Percentiles rank a stretch among this genome's conserved stretches.
These are phyloP conservation scores for Monilinia fructigena DNA, from an alignment of 2,329 filamentous ascomycete species.

Conservation along the genomic window DNA sequence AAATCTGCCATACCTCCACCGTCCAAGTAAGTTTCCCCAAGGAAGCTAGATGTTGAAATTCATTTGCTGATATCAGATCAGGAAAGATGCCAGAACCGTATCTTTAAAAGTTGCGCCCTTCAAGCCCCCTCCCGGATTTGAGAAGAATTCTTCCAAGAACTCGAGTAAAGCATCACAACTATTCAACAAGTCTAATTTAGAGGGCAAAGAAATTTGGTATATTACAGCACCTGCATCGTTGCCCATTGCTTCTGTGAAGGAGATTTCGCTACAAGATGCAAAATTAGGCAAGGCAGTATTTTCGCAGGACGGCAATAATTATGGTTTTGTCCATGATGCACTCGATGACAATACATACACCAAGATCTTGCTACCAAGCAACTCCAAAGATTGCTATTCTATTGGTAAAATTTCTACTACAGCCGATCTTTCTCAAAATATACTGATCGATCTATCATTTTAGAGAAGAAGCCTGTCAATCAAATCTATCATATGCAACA, in stretches of 20 bases:
- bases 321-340: constrained; percentile 56
- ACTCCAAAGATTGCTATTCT: constrained; percentile 54
- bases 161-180: constrained; percentile 44
- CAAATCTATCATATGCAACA: constrained; percentile 65
- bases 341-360: constrained; percentile 52
- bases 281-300: constrained; percentile 55
- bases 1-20: not conserved
- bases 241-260: constrained; percentile 64
- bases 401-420: constrained; percentile 45
- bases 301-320: constrained; percentile 62
- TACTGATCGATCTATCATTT: constrained; percentile 18
- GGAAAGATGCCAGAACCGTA: constrained; percentile 23
- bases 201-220: constrained; percentile 77
- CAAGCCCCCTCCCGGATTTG: constrained; percentile 37
- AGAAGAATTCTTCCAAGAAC: constrained; percentile 26
- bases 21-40: constrained; percentile 24
- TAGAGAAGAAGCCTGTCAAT: constrained; percentile 45
- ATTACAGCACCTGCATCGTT: constrained; percentile 71
- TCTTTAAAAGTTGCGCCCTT: constrained; percentile 28
- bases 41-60: not conserved
- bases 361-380: constrained; percentile 60
- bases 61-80: constrained; percentile 12
- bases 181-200: constrained; percentile 57
- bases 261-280: constrained; percentile 60
- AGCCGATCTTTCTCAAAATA: not conserved